These are phyloP conservation scores for Willaertia magna DNA, from an alignment of 208 protist genomes.

Conservation along the genomic window DNA sequence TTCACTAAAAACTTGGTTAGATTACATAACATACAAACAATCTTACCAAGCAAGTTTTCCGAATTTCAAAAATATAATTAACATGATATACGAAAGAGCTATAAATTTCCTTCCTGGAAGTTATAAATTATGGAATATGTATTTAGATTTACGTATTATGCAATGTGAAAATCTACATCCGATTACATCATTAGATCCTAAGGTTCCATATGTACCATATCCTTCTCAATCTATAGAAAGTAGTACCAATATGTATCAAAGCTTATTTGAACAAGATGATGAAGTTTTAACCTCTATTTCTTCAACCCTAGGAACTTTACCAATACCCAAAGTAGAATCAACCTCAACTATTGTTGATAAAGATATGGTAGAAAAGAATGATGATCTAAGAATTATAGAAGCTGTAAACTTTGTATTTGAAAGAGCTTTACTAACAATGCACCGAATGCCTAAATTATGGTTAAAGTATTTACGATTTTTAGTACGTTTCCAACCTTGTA, in stretches of 20 bases:
- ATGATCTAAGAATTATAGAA: slow-evolving; percentile 32
- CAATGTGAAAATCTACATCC: not conserved
- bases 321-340: too few relatives aligned
- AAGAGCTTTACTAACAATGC: slow-evolving; percentile 53
- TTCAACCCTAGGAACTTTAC: too few relatives aligned
- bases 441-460: slow-evolving; percentile 82
- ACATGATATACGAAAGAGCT: slow-evolving; percentile 47
- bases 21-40: slow-evolving; percentile 43
- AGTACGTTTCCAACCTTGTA: slow-evolving; percentile 32
- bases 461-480: slow-evolving; percentile 66
- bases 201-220: not conserved
- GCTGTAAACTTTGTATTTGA: slow-evolving; percentile 45
- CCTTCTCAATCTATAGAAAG: too few relatives aligned
- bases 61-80: slow-evolving; percentile 3
- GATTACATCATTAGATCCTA: not conserved
- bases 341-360: too few relatives aligned
- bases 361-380: slow-evolving; percentile 15
- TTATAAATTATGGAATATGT: slow-evolving; percentile 56
- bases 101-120: slow-evolving; percentile 35
- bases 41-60: not conserved
- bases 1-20: slow-evolving; percentile 29
- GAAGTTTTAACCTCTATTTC: not conserved
- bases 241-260: not conserved
- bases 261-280: not conserved
- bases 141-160: slow-evolving; percentile 22